These are phyloP conservation scores for Prunus fruticosa DNA, from an alignment of 306 rosid species.

Conservation along the genomic window DNA sequence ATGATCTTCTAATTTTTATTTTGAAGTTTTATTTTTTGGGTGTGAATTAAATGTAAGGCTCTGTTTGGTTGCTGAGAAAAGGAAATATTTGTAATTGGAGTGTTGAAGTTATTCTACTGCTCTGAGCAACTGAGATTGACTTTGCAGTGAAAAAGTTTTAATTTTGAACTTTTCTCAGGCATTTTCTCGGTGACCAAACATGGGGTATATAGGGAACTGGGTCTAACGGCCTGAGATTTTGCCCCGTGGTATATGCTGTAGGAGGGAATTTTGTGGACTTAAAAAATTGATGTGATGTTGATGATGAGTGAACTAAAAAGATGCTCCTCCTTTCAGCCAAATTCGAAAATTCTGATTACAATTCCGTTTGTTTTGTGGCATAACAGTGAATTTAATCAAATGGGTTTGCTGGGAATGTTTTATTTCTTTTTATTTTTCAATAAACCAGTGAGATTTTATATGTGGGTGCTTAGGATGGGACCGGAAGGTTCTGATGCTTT, in stretches of 20 bases:
- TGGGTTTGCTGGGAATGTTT: slow-evolving; percentile 24
- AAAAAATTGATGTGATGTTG: slow-evolving; percentile 43
- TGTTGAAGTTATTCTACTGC: slow-evolving; percentile 6
- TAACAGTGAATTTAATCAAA: slow-evolving; percentile 22
- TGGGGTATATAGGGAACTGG: slow-evolving; percentile 12
- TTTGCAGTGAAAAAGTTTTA: background rate
- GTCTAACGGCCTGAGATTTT: slow-evolving; percentile 2
- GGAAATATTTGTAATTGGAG: slow-evolving; percentile 2
- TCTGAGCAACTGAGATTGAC: background rate
- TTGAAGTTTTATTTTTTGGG: background rate
- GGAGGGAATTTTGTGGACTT: slow-evolving; percentile 38
- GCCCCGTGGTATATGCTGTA: slow-evolving; percentile 20
- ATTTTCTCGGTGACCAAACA: slow-evolving; percentile 31
- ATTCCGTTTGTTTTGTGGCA: slow-evolving; percentile 32
- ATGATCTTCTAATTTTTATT: background rate
- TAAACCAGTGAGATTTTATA: slow-evolving; percentile 26
- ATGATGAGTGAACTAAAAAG: slow-evolving; percentile 41
- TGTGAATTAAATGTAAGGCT: slow-evolving; percentile 1
- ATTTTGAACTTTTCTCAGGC: slow-evolving; percentile 17
- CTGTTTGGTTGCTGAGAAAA: slow-evolving; percentile 32
- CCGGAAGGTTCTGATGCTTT: slow-evolving; percentile 77
- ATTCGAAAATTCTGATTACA: slow-evolving; percentile 35
- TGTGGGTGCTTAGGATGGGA: slow-evolving; percentile 53
- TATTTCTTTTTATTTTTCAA: slow-evolving; percentile 18
- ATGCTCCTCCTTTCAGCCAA: slow-evolving; percentile 47